Evolutionary conservation across 176 grass and related monocot genomes (phyloP), one percentile per base, ranked within the genome.

Genomic region (Tuctoria greenei): DNA sequence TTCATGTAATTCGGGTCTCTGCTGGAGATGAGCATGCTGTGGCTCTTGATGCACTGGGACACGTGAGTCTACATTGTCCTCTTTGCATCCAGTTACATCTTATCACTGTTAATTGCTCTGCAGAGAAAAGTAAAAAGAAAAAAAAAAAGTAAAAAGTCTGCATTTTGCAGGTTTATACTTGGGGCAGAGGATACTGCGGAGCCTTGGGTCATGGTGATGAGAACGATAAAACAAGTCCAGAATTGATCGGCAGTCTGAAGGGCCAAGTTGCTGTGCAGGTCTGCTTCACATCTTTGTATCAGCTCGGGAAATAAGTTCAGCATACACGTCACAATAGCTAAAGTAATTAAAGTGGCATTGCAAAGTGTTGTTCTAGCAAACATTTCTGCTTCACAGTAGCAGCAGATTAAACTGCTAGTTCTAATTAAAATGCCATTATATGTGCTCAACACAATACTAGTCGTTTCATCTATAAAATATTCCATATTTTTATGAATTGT

Each of bases 111-210:
- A n/a, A n/a, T n/a, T n/a, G n/a, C 6, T 27, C 50, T 64, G 52
- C 37, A 40, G 64, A 64, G 27, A n/a, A n/a, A n/a, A n/a, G n/a
- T n/a, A n/a, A n/a, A n/a, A n/a, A n/a, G n/a, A n/a, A n/a, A n/a
- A n/a, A n/a, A n/a, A n/a, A 64, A 34, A 61, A 71, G 24, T 71
- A 67, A 81, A 73, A 74, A 13, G 17, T 76, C 11, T 66, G 69
- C 79, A 74, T 28, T 82, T 80, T 86, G 16, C 82, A 99, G 96
- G 91, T 92, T 78, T 99, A 99, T 81, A 99, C 96, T 64, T 99
- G 96, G 96, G 96, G 96, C 50, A 86, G 87, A 88, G 96, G 96
- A 52, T 99, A 99, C 79, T 99, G 96, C 85, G 96, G 96, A 67
- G 96, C 96, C 68, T 72, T 99, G 57, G 96, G 96, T 40, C 96